A percentile compares a stretch with the other conserved stretches of the same genome.
Conservation (phyloP, 257 asterid species). For the Capsicum chinense region DNA sequence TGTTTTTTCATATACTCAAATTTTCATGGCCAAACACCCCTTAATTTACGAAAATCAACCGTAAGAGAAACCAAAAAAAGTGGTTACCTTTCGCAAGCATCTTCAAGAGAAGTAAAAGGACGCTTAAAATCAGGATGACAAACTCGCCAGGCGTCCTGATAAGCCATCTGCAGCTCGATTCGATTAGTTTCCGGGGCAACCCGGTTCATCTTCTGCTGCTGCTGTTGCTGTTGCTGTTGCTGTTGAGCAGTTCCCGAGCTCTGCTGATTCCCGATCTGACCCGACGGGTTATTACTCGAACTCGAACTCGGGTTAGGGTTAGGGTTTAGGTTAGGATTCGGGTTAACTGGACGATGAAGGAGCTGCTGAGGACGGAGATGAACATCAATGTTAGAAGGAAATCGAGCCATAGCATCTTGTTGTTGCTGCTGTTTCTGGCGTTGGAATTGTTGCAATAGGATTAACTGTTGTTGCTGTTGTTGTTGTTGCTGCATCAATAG, state of each 20-base stretch:
- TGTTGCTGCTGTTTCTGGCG: slow-evolving; percentile 63
- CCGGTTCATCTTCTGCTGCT: slow-evolving; percentile 37
- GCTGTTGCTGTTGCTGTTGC: slow-evolving; percentile 36
- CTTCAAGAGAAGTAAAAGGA: slow-evolving; percentile 89
- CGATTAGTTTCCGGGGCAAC: slow-evolving; percentile 36
- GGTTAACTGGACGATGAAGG: slow-evolving; percentile 51
- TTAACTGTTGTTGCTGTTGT: slow-evolving; percentile 38
- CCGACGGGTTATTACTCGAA: slow-evolving; percentile 40
- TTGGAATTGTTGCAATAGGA: slow-evolving; percentile 43
- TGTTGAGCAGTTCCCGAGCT: slow-evolving; percentile 44
- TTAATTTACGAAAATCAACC: neutral
- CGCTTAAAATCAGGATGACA: slow-evolving; percentile 95
- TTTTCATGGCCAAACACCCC: neutral
- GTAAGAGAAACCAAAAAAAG: neutral
- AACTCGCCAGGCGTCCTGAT: slow-evolving; percentile 99
- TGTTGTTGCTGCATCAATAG: slow-evolving; percentile 32
- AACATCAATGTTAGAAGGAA: slow-evolving; percentile 93
- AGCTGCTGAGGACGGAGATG: slow-evolving; percentile 85
- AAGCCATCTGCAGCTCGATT: slow-evolving; percentile 76
- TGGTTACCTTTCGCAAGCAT: slow-evolving; percentile 83
- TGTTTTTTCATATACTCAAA: neutral
- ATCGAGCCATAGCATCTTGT: slow-evolving; percentile 85
- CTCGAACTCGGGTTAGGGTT: slow-evolving; percentile 37
- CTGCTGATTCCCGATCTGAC: slow-evolving; percentile 37
- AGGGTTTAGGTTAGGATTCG: slow-evolving; percentile 40